These are phyloP conservation scores for Metschnikowia anglica DNA, from an alignment of 805 yeast genomes.

Conservation along the genomic window DNA sequence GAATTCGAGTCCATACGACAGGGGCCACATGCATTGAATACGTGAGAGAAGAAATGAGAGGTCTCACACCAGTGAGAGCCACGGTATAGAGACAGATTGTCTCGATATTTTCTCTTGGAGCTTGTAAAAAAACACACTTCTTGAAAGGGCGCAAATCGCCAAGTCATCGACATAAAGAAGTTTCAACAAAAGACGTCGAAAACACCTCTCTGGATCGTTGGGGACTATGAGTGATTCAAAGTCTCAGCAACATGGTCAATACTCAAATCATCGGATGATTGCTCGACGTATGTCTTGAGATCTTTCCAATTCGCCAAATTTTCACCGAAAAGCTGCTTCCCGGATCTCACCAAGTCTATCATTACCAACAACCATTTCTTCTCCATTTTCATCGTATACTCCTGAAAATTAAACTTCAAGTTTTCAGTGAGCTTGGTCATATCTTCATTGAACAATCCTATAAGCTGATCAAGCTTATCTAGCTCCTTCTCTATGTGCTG, in stretches of 20 bases:
- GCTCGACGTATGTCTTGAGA: constrained; percentile 23
- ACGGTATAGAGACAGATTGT: no score
- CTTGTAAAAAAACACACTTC: no score
- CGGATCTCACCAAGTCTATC: constrained; percentile 37
- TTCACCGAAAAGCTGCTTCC: constrained; percentile 27
- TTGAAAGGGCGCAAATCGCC: no score
- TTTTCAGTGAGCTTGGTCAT: constrained; percentile 43
- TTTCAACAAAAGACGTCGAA: not conserved
- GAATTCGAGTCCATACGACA: no score
- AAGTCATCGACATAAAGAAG: not conserved
- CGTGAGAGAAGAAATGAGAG: no score
- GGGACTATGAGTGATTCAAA: not conserved
- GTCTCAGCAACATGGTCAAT: constrained; percentile 3
- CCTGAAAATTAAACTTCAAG: constrained; percentile 41
- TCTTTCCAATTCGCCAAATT: constrained; percentile 31
- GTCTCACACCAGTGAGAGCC: no score
- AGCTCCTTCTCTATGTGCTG: constrained; percentile 42
- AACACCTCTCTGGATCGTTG: no score
- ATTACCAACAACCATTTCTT: constrained; percentile 39
- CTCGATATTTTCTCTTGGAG: no score
- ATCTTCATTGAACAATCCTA: constrained; percentile 43
- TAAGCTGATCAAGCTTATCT: constrained; percentile 48
- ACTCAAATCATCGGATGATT: constrained; percentile 5
- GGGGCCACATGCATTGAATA: no score
- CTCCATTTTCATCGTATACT: constrained; percentile 40